Percentiles rank a stretch among this genome's conserved stretches.
Evolutionary conservation across 192 early-diverging fungal genomes (phyloP).

Genomic region (Coemansia sp.): DNA sequence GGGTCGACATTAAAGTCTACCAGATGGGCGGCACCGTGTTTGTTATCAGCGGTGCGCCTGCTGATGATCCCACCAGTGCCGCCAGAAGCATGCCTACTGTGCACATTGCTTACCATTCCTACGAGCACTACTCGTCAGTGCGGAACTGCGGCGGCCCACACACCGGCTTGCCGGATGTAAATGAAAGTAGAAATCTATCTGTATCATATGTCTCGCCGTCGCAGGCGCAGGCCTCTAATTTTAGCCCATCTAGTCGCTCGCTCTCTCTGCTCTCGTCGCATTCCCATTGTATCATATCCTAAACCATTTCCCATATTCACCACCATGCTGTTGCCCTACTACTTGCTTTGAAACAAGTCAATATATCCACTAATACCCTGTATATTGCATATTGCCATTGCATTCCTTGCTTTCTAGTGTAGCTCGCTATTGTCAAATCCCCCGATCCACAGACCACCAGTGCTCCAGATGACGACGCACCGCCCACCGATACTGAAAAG

Average conservation of each 20-base stretch:
- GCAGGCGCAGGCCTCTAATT: neutral
- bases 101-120: constrained; percentile 73
- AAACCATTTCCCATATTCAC: neutral
- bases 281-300: constrained; percentile 11
- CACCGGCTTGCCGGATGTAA: constrained; percentile 59
- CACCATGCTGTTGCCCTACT: neutral
- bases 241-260: neutral
- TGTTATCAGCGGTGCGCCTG: constrained; percentile 62
- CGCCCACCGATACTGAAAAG: constrained; percentile 47
- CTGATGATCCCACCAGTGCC: constrained; percentile 29
- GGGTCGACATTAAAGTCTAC: constrained; percentile 66
- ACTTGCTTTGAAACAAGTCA: neutral
- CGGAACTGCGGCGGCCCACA: constrained; percentile 62
- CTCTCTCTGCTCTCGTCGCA: neutral
- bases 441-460: constrained; percentile 8
- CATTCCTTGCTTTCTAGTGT: constrained; percentile 6
- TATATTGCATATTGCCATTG: too few relatives aligned
- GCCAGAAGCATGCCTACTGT: constrained; percentile 47
- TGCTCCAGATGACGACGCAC: constrained; percentile 12
- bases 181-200: constrained; percentile 15
- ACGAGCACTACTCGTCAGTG: constrained; percentile 75
- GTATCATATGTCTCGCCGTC: neutral
- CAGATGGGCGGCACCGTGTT: constrained; percentile 63
- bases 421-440: constrained; percentile 1
- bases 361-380: neutral